Base-by-base conservation (phyloP, 805 yeast genomes). In the Cyberlindnera misumaiensis region DNA sequence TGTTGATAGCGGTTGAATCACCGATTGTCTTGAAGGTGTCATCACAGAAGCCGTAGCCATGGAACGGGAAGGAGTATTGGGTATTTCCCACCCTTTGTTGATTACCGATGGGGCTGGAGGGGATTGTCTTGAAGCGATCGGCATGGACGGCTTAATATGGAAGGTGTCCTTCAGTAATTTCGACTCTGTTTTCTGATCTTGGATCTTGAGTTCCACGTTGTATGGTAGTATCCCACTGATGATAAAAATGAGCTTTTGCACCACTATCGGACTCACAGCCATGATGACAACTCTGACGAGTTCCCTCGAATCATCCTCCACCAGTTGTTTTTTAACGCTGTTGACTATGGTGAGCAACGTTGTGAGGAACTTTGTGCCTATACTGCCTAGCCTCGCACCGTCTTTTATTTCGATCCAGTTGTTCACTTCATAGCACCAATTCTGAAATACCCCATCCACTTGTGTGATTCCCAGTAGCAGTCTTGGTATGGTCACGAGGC, bases 181-280 rank as follows among this genome's bases (percentile, higher is more conserved):
- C 29, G 16, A 13, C 9, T 9, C 11, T 18, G 25, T 30, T 25
- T 16, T 6, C 11, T 10, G 22, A 27, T 49, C 49, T 34, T 42
- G 41, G 18, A 50, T 25, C 11, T 38, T 36, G 5, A 56, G 51
- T 3, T 47, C 41, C 32, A 51, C 46, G 8, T 58, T 51, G 17
- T 56, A 65, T 27, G 74, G 70, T 13, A 77, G 54, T 18, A 77
- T 41, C 0, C 75, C 81, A 38, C 74, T 66, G 8, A 77, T 44
- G 7, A 77, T 70, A 40, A 74, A 76, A 0, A 76, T 60, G 39
- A 77, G 57, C 49, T 75, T 75, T 47, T 76, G 77, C 2, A 82
- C 80, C 9, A 77, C 78, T 7, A 70, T 70, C 27, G 77, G 74
- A 49, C 77, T 77, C 12, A 77, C 72, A 0, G 83, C 75, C 71